Conservation (phyloP, 2,329 filamentous ascomycete genomes). For the Cladosporium austrohemisphaericum region DNA sequence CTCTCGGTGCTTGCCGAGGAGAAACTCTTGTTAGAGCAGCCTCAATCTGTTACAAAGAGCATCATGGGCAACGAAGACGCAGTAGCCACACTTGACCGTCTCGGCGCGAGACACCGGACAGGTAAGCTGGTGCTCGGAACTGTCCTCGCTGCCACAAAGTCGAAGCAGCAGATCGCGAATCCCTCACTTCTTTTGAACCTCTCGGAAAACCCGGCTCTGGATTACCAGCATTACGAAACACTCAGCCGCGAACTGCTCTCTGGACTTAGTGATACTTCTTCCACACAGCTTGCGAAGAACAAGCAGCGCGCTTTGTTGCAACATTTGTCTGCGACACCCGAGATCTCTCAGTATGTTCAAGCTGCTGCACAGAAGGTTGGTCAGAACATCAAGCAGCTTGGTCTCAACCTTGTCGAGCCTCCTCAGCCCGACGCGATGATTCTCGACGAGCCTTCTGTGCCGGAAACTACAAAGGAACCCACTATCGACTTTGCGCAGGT, state of each 20-base stretch:
- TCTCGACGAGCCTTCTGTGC: conserved; percentile 3
- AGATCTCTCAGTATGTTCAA: conserved; percentile 10
- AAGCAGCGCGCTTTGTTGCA: conserved; percentile 10
- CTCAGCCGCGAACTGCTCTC: conserved; percentile 7
- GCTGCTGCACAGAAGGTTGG: conserved; percentile 1
- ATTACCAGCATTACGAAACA: conserved; percentile 7
- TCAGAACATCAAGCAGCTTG: conserved; percentile 6
- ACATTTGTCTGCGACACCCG: conserved; percentile 1
- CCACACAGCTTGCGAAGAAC: not conserved
- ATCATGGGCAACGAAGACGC: conserved; percentile 11
- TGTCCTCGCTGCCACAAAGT: conserved; percentile 5
- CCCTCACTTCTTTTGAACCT: conserved; percentile 10
- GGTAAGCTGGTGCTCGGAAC: conserved; percentile 25
- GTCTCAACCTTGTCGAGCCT: conserved; percentile 7
- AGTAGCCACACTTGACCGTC: conserved; percentile 8
- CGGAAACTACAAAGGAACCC: not conserved
- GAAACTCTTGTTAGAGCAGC: conserved; percentile 43
- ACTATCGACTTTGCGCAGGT: conserved; percentile 2
- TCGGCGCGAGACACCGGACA: conserved; percentile 9
- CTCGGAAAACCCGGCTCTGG: conserved; percentile 1
- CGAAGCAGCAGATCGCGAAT: conserved; percentile 8
- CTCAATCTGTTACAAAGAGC: conserved; percentile 1
- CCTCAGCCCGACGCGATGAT: conserved; percentile 7
- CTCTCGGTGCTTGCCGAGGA: conserved; percentile 79
- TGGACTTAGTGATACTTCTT: not conserved